Evolutionary conservation across 163 green algal species (phyloP), one percentile per base, ranked within the genome.

Genomic region (Picocystis sp.): DNA sequence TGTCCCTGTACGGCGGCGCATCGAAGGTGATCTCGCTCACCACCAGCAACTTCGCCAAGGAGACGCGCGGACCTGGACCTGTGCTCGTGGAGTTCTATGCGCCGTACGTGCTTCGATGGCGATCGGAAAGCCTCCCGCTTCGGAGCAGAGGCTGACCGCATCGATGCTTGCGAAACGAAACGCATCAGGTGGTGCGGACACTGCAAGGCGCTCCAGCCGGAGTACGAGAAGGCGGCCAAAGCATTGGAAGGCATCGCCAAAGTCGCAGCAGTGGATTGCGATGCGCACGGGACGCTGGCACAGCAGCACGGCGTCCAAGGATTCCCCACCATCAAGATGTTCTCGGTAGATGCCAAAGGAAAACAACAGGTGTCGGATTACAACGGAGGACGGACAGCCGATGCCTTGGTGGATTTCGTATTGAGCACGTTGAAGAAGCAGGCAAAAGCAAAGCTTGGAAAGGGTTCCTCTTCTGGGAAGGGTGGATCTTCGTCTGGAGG

Each of bases 281-380:
- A 94, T 45, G 58, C 61, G 2, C 70, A 94, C 64, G 73, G 73
- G 52, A 63, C 58, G 1, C 22, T 89, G 12, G 82, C 24, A 13
- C 22, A 14, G 22, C 49, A 59, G 23, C 66, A 71, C 53, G 59
- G 57, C 11, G 43, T 74, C 1, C 65, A 79, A 50, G 81, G 84
- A 50, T 94, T 94, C 67, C 84, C 84, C 29, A 94, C 85, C 43
- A 92, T 94, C 71, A 94, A 94, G 64, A 61, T 80, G 21, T 60
- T 79, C 17, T 72, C 80, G 45, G 66, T 72, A 15, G 61, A 72
- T n/a, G 29, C 57, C 13, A 50, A 21, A 21, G 68, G 71, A n/a
- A 60, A 74, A 22, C 49, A 76, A 15, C 56, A 64, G 8, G 47
- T 61, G 2, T 47, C 50, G 2, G 69, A 87, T 3, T 87, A 83